Evolutionary conservation across 192 early-diverging fungal genomes (phyloP).

Genomic region (Mortierella antarctica): DNA sequence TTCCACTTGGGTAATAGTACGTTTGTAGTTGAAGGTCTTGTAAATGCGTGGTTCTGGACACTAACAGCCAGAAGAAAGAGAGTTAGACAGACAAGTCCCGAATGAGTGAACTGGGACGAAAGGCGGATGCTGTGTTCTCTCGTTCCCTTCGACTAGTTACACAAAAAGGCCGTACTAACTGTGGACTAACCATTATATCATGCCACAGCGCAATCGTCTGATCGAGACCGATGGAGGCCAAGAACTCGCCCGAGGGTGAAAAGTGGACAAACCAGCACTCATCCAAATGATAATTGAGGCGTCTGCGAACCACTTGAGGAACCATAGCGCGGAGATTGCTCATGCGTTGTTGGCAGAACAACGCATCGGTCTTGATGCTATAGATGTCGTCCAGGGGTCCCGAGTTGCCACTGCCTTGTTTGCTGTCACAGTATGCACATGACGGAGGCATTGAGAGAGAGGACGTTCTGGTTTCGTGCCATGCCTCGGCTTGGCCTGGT

Average conservation of each 20-base stretch:
- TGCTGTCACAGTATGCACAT: slow-evolving; percentile 26
- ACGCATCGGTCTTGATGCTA: background rate
- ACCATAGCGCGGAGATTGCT: slow-evolving; percentile 9
- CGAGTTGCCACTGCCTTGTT: slow-evolving; percentile 9
- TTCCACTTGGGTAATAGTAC: slow-evolving; percentile 5
- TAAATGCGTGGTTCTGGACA: slow-evolving; percentile 25
- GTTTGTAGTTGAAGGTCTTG: slow-evolving; percentile 13
- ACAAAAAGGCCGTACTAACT: too few species aligned
- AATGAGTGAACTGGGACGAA: background rate
- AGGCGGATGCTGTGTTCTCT: background rate
- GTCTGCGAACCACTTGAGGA: slow-evolving; percentile 19
- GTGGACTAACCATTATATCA: slow-evolving; percentile 18
- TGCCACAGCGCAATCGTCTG: slow-evolving; percentile 18
- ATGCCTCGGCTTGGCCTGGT: background rate
- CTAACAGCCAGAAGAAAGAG: slow-evolving; percentile 5
- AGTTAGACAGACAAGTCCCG: background rate
- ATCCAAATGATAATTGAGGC: slow-evolving; percentile 29
- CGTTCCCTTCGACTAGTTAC: too few species aligned
- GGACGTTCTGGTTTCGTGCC: too few species aligned
- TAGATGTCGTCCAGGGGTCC: background rate
- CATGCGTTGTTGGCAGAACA: slow-evolving; percentile 8
- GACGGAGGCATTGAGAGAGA: background rate
- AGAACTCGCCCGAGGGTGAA: slow-evolving; percentile 35
- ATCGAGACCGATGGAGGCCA: slow-evolving; percentile 34
- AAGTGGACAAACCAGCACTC: slow-evolving; percentile 47